Evolutionary conservation across 1,139 yeast species (phyloP), one percentile per base, ranked within the genome.

Genomic region (Blastobotrys arbuscula): DNA sequence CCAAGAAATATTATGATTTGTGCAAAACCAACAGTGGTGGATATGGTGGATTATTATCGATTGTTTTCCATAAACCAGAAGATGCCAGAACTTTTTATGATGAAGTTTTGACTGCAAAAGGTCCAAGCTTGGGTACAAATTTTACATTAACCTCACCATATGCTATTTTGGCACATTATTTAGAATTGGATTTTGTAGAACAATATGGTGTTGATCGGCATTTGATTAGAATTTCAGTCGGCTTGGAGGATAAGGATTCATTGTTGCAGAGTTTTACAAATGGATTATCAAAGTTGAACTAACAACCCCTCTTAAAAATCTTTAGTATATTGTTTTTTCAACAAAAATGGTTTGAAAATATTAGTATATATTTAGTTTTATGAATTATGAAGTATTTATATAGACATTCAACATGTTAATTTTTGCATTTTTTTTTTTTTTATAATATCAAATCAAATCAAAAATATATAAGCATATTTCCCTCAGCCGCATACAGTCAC

Each of bases 61-160:
- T 92, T 48, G 76, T 85, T 9, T 88, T 92, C 68, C 69, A 80
- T 47, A 74, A 81, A 9, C 81, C 84, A 9, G 70, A 72, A 12
- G 81, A 79, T 56, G 96, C 96, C 0, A 74, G 75, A 40, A 72
- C 71, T 26, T 92, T 92, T 63, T 92, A 84, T 70, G 85, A 92
- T 65, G 74, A 80, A 2, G 77, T 86, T 44, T 73, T 77, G 44
- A 70, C 90, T 50, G 87, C 92, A 54, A 92, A 92, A 66, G 97
- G 97, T 2, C 97, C 97, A 3, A 85, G 95, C 16, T 74, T 92
- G 57, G 97, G 97, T 4, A 89, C 97, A 0, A 92, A 88, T 66
- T 88, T 89, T 70, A 88, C 97, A 0, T 73, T 90, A 59, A 90
- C 88, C 3, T 88, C 95, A 62, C 97, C 97, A 8, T 92, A 92